phyloP scores from a whole-genome alignment of 2,329 filamentous ascomycete genomes.

The Colletotrichum tropicicola region DNA sequence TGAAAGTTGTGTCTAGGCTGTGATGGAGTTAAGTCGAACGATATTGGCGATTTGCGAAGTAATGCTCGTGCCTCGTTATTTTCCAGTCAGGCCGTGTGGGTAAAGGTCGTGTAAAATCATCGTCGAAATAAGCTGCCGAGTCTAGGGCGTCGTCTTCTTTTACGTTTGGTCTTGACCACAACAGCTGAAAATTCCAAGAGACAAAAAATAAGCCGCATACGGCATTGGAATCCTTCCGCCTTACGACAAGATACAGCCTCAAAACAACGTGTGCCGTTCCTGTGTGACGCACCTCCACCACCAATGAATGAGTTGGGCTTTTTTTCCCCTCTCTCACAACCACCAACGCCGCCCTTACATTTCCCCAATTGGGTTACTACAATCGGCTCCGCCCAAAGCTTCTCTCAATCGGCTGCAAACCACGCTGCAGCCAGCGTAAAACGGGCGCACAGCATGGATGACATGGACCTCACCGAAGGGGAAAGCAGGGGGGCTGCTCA shows the following conservation, averaged over 20 bases:
- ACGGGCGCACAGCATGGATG: background rate
- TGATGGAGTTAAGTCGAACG: background rate
- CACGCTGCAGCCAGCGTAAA: background rate
- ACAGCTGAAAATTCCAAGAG: background rate
- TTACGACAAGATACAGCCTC: background rate
- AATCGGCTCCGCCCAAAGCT: too few species aligned
- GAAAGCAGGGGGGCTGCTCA: too few species aligned
- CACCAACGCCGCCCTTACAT: background rate
- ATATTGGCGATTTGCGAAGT: background rate
- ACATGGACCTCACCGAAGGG: background rate
- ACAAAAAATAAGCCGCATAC: background rate
- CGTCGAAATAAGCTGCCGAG: too few species aligned
- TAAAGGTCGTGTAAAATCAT: background rate
- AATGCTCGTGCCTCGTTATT: background rate
- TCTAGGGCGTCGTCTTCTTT: too few species aligned
- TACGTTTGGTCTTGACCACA: too few species aligned
- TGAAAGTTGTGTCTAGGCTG: too few species aligned
- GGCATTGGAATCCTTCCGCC: background rate
- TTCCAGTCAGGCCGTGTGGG: too few species aligned
- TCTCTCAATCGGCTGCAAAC: background rate
- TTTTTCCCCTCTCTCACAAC: too few species aligned
- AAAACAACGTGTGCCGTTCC: background rate
- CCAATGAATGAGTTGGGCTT: background rate
- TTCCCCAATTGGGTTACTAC: background rate
- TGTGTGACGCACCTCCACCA: background rate